A percentile compares a stretch with the other conserved stretches of the same genome.
These are phyloP conservation scores for Przewalskia tangutica DNA, from an alignment of 257 asterid genomes.

Conservation along the genomic window DNA sequence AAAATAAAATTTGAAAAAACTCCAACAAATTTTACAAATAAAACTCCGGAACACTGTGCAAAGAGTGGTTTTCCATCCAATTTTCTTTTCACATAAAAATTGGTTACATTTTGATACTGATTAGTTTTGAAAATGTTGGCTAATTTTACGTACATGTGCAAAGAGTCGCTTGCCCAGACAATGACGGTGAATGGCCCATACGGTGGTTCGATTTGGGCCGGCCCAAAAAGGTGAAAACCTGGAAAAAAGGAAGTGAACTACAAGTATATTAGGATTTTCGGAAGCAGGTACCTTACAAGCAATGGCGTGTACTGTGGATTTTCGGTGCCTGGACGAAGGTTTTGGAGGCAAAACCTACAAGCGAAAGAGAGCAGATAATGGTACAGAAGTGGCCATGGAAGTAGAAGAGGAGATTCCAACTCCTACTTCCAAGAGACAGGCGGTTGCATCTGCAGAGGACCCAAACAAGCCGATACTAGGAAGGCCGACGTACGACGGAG, in stretches of 20 bases:
- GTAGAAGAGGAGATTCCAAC: constrained; percentile 7
- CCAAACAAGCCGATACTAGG: constrained; percentile 62
- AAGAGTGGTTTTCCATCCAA: no score
- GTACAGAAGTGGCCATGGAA: constrained; percentile 10
- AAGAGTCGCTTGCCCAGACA: not conserved
- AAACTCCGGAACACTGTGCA: no score
- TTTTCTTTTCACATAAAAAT: no score
- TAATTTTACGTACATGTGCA: not conserved
- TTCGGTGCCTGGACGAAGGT: constrained; percentile 76
- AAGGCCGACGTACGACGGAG: constrained; percentile 67
- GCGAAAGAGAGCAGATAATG: constrained; percentile 59
- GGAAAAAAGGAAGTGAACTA: not conserved
- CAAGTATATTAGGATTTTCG: not conserved
- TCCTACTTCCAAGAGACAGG: constrained; percentile 56
- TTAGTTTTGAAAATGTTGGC: no score
- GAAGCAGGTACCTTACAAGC: not conserved
- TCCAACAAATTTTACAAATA: no score
- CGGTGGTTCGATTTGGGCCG: not conserved
- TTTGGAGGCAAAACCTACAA: constrained; percentile 90
- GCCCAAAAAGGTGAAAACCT: not conserved
- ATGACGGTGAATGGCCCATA: not conserved
- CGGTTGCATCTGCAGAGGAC: constrained; percentile 41
- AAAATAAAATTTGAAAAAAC: no score
- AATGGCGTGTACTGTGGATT: constrained; percentile 92
- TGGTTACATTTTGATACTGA: no score